Conservation (phyloP, 805 yeast genomes). For the Saccharomycopsis vini region DNA sequence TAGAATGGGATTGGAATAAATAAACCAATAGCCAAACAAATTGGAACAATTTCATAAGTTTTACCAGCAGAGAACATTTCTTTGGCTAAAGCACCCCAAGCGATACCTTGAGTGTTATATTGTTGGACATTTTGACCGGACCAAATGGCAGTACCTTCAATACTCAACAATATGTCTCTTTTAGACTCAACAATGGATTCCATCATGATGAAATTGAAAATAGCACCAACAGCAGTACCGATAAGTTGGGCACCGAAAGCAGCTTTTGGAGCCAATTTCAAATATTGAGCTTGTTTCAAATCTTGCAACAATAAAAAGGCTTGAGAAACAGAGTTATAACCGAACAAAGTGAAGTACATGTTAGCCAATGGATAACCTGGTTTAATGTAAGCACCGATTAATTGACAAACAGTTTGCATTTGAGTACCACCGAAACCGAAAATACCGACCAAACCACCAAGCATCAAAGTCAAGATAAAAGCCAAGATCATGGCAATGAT, state of each 20-base stretch:
- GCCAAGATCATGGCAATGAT: constrained; percentile 31
- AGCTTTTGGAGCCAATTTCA: constrained; percentile 54
- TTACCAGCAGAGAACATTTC: constrained; percentile 25
- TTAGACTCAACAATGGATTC: constrained; percentile 26
- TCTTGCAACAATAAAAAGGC: constrained; percentile 47
- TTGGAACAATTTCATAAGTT: constrained; percentile 27
- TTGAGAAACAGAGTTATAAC: constrained; percentile 44
- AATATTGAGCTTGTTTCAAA: constrained; percentile 56
- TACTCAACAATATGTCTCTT: constrained; percentile 24
- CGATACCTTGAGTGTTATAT: constrained; percentile 28
- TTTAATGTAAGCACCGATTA: constrained; percentile 54
- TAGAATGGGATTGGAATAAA: constrained; percentile 27
- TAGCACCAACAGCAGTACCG: constrained; percentile 36
- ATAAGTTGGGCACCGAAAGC: constrained; percentile 44
- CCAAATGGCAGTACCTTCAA: constrained; percentile 28
- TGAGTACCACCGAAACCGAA: constrained; percentile 35
- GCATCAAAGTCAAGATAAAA: constrained; percentile 43
- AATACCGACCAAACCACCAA: constrained; percentile 48
- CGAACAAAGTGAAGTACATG: constrained; percentile 53
- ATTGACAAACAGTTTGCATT: constrained; percentile 44
- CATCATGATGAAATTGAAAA: constrained; percentile 23
- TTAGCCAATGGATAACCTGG: constrained; percentile 56
- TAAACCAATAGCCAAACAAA: constrained; percentile 25
- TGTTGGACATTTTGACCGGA: constrained; percentile 30
- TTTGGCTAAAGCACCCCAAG: constrained; percentile 30